Percentiles rank a stretch among this genome's conserved stretches.
phyloP scores from a whole-genome alignment of 2,329 filamentous ascomycete genomes.

The Fusarium brevicatenulatum region DNA sequence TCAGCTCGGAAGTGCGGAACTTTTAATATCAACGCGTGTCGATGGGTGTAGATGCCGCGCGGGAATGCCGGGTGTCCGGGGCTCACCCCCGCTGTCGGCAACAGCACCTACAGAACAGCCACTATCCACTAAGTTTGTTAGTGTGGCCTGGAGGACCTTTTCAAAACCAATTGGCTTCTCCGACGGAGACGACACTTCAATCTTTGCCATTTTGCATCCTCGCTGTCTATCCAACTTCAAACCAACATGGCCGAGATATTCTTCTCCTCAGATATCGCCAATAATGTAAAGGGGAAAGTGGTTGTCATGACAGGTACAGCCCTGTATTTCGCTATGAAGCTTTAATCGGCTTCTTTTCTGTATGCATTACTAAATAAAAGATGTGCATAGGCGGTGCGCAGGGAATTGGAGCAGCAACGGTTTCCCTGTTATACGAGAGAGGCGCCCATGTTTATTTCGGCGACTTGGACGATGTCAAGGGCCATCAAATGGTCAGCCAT shows the following conservation, averaged over 20 bases:
- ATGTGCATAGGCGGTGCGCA: neutral
- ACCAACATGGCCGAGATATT: neutral
- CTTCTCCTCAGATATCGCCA: neutral
- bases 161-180: neutral
- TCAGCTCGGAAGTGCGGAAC: neutral
- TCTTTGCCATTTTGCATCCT: accelerated
- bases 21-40: neutral
- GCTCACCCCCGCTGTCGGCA: neutral
- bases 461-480: neutral
- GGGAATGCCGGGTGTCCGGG: neutral
- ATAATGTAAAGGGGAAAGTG: neutral
- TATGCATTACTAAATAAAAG: too few species aligned
- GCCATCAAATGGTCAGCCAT: neutral
- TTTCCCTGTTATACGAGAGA: neutral
- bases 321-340: accelerated
- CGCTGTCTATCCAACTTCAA: accelerated
- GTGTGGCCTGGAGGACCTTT: accelerated
- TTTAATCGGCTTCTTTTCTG: accelerated
- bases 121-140: too few species aligned
- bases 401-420: neutral
- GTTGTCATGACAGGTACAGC: neutral
- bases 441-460: constrained; percentile 1
- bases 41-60: neutral
- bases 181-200: accelerated
- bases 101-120: neutral